phyloP scores from a whole-genome alignment of 2,329 filamentous ascomycete genomes.

The Amphichorda felina region DNA sequence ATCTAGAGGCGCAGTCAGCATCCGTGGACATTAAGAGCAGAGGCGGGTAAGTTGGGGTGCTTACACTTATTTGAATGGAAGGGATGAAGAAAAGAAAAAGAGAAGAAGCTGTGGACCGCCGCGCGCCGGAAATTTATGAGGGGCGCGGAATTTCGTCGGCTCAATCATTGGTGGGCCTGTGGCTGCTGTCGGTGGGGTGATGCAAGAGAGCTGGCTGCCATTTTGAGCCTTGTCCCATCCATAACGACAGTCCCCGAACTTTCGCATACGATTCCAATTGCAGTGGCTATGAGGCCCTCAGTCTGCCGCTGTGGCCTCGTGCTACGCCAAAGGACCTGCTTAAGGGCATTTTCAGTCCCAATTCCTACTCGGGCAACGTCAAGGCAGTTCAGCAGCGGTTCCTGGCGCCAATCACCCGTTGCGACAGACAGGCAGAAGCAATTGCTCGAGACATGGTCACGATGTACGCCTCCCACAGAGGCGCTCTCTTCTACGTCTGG shows the following conservation, averaged over 20 bases:
- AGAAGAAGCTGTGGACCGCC: conserved; percentile 18
- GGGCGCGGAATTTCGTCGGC: conserved; percentile 8
- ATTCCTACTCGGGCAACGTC: background rate
- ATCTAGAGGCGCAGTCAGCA: conserved; percentile 48
- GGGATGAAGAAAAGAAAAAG: conserved; percentile 58
- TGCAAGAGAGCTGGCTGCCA: background rate
- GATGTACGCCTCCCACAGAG: conserved; percentile 1
- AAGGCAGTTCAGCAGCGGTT: background rate
- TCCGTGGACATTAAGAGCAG: background rate
- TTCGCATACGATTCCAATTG: too few species aligned
- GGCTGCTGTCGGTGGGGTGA: too few species aligned
- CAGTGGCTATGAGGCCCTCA: conserved; percentile 11
- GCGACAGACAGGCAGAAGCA: conserved; percentile 4
- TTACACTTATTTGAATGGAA: conserved; percentile 98
- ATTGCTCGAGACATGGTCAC: conserved; percentile 4
- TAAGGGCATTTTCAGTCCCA: conserved; percentile 11
- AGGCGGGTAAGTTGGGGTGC: conserved; percentile 21
- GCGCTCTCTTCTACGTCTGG: background rate
- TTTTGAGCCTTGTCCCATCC: too few species aligned
- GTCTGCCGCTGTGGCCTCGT: conserved; percentile 10
- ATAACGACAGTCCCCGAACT: too few species aligned
- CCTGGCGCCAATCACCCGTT: background rate
- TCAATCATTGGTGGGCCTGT: background rate
- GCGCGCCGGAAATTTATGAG: conserved; percentile 22
- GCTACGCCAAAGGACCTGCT: conserved; percentile 7